A percentile compares a stretch with the other conserved stretches of the same genome.
Evolutionary conservation across 2,329 filamentous ascomycete genomes (phyloP).

Genomic region (Fusarium sp.): DNA sequence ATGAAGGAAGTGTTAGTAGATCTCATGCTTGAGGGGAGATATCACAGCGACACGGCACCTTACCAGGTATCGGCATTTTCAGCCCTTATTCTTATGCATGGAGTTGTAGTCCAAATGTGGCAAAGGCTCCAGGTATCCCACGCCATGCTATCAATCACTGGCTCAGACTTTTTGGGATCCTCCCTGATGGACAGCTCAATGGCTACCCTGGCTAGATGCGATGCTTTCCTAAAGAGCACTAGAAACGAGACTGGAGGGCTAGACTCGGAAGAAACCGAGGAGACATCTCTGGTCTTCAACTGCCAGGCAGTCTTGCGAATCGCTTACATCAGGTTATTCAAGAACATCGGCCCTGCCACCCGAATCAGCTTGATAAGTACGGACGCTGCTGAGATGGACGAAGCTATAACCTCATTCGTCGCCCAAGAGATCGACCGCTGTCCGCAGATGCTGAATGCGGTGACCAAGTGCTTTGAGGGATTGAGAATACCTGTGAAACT

Average conservation of each 20-base stretch:
- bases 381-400: conserved; percentile 6
- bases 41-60: background rate
- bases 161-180: background rate
- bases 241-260: background rate
- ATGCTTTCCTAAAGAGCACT: background rate
- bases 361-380: conserved; percentile 8
- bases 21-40: conserved; percentile 7
- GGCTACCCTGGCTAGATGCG: conserved; percentile 9
- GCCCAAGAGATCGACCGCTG: conserved; percentile 2
- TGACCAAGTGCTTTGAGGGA: conserved; percentile 19
- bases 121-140: conserved; percentile 23
- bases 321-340: conserved; percentile 28
- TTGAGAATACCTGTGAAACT: conserved; percentile 21
- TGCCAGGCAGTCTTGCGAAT: conserved; percentile 26
- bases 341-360: background rate
- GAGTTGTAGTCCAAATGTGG: conserved; percentile 28
- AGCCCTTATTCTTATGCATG: conserved; percentile 24
- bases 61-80: conserved; percentile 16
- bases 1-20: conserved; percentile 21
- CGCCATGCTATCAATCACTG: background rate
- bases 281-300: conserved; percentile 17
- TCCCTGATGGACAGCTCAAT: conserved; percentile 15
- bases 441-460: conserved; percentile 16
- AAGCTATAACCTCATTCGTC: conserved; percentile 5
- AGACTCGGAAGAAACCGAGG: background rate